Conservation (phyloP, 1,139 yeast species). For the Debaryomyces sp. region DNA sequence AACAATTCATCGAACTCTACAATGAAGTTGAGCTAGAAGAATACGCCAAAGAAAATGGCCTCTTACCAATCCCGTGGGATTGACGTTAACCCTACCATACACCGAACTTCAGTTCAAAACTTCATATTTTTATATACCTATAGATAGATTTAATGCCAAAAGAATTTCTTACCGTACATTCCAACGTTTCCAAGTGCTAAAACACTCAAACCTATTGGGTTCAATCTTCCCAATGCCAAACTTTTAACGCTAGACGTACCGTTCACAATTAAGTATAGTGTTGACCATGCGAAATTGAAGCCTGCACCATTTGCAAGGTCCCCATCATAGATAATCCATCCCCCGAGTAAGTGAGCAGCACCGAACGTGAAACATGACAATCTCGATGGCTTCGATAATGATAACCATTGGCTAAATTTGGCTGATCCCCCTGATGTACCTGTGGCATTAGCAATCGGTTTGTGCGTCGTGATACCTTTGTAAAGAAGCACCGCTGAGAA, state of each 20-base stretch:
- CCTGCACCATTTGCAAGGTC: constrained; percentile 87
- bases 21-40: constrained; percentile 62
- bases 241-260: constrained; percentile 60
- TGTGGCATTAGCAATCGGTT: constrained; percentile 20
- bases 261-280: constrained; percentile 74
- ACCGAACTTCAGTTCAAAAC: background rate
- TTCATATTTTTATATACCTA: constrained; percentile 1
- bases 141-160: constrained; percentile 36
- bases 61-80: constrained; percentile 75
- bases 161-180: constrained; percentile 70
- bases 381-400: constrained; percentile 38
- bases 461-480: constrained; percentile 42
- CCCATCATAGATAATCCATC: constrained; percentile 79
- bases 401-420: constrained; percentile 28
- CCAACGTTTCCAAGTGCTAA: constrained; percentile 66
- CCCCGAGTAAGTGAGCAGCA: constrained; percentile 73
- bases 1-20: constrained; percentile 89
- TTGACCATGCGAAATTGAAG: constrained; percentile 84
- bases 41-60: constrained; percentile 51
- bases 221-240: constrained; percentile 39
- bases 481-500: constrained; percentile 44
- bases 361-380: constrained; percentile 58
- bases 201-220: constrained; percentile 63
- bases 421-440: constrained; percentile 36
- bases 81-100: constrained; percentile 15